A percentile compares a stretch with the other conserved stretches of the same genome.
Conservation (phyloP, 768 basidiomycete species). For the Russula olivacea region DNA sequence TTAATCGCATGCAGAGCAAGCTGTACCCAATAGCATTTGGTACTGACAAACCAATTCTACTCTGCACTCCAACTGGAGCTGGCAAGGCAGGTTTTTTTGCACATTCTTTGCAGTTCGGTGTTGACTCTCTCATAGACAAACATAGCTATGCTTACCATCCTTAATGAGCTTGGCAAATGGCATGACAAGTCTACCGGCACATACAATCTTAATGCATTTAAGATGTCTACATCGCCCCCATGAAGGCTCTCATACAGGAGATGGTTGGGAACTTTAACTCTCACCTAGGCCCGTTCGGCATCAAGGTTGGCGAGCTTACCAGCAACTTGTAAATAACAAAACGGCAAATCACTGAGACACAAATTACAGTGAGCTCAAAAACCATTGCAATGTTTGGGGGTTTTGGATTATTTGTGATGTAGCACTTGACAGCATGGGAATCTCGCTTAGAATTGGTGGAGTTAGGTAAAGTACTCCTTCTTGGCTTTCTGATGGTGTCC, state of each 20-base stretch:
- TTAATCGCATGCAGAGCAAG: constrained; percentile 93
- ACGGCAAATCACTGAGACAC: too few relatives aligned
- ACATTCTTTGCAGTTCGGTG: constrained; percentile 7
- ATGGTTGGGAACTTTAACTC: constrained; percentile 93
- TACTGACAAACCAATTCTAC: constrained; percentile 87
- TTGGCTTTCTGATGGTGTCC: too few relatives aligned
- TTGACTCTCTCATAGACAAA: constrained; percentile 64
- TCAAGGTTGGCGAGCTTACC: constrained; percentile 92
- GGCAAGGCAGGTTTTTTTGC: constrained; percentile 69
- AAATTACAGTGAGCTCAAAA: too few relatives aligned
- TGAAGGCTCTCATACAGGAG: constrained; percentile 99
- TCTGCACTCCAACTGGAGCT: constrained; percentile 97
- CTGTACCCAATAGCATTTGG: constrained; percentile 91
- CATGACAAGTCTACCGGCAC: constrained; percentile 74
- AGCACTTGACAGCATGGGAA: too few relatives aligned
- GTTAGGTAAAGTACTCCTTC: too few relatives aligned
- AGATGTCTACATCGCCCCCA: constrained; percentile 95
- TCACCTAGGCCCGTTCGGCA: constrained; percentile 62
- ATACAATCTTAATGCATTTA: constrained; percentile 87
- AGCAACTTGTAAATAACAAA: constrained; percentile 97
- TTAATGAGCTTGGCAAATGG: constrained; percentile 84
- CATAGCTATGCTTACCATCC: constrained; percentile 91
- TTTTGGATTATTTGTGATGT: too few relatives aligned
- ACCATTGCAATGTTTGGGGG: too few relatives aligned
- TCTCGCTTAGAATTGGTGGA: too few relatives aligned